Percentiles rank a stretch among this genome's conserved stretches.
Conservation (phyloP, 2,329 filamentous ascomycete genomes). For the Claviceps purpurea region DNA sequence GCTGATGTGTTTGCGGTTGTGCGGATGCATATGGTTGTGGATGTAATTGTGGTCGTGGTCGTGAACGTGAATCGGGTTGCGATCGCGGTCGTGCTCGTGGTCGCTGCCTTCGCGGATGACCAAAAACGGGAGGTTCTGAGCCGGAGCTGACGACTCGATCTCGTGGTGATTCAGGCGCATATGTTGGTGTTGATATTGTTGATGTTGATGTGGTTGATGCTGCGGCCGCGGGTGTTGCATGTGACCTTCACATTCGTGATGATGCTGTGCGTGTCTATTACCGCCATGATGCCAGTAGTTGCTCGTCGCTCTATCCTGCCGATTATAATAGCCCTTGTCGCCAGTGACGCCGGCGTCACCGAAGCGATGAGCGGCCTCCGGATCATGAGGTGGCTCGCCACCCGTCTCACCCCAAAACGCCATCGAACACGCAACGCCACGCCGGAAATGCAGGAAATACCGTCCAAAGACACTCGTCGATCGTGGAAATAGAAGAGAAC, state of each 20-base stretch:
- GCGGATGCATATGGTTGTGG: conserved; percentile 4
- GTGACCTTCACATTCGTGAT: not conserved
- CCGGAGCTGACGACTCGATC: conserved; percentile 17
- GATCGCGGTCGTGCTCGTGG: conserved; percentile 4
- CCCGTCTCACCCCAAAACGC: conserved; percentile 26
- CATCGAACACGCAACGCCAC: conserved; percentile 21
- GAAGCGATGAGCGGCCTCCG: conserved; percentile 4
- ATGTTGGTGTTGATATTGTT: not conserved
- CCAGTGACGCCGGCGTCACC: not conserved
- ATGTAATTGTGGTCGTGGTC: conserved; percentile 3
- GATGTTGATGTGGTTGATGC: not conserved
- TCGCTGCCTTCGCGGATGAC: conserved; percentile 23
- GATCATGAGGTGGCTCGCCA: conserved; percentile 15
- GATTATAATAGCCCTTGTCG: not conserved
- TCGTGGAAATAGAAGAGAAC: not conserved
- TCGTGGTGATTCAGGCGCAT: not conserved
- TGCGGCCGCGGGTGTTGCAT: not conserved
- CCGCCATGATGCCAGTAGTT: not conserved
- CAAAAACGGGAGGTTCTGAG: conserved; percentile 22
- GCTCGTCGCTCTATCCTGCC: not conserved
- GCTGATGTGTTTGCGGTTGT: not conserved
- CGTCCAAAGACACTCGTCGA: not conserved
- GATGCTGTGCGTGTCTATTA: not conserved
- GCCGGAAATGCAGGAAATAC: not conserved
- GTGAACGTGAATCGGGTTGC: conserved; percentile 1